Evolutionary conservation across 176 grass and related monocot genomes (phyloP), one percentile per base, ranked within the genome.

Genomic region (Lolium perenne): DNA sequence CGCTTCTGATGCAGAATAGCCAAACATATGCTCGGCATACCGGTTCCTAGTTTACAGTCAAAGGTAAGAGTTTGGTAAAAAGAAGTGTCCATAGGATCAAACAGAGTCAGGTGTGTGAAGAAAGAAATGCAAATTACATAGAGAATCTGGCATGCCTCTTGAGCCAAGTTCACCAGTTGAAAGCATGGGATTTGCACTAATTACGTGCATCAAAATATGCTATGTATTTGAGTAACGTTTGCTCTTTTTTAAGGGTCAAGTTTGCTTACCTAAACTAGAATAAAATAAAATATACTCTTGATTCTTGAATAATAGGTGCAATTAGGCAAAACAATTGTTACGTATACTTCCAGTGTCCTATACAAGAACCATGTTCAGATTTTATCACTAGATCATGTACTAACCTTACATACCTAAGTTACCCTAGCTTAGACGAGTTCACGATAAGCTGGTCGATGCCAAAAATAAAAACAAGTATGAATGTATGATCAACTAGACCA

Each of bases 1-100:
- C 29, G 93, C 97, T 88, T 98, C 97, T 60, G 92, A 88, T 83
- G 86, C 80, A 74, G 92, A 78, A 87, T 94, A 95, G 50, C 97
- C 97, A 81, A 88, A 98, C 58, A 95, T 80, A 25, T 86, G 78
- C 79, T 98, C 92, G 0, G 97, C 97, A 56, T 93, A 95, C 11
- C 79, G 86, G 82, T 98, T 98, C 97, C 95, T 92, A 74, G 4
- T 51, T 73, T 84, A 29, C 14, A 82, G 73, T 10, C 67, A 65
- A 40, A 80, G 66, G 35, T n/a, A 18, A 76, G 69, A 48, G 25
- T 71, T 80, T 78, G 9, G 65, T 73, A 77, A 82, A 53, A 68
- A 59, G 32, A 77, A 5, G 40, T 54, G 71, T 46, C 48, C 12
- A 68, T 75, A 81, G 4, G 38, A 48, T 85, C 71, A 20, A 85